Percentiles rank a stretch among this genome's conserved stretches.
Conservation (phyloP, 257 asterid genomes). For the Anisodus acutangulus region DNA sequence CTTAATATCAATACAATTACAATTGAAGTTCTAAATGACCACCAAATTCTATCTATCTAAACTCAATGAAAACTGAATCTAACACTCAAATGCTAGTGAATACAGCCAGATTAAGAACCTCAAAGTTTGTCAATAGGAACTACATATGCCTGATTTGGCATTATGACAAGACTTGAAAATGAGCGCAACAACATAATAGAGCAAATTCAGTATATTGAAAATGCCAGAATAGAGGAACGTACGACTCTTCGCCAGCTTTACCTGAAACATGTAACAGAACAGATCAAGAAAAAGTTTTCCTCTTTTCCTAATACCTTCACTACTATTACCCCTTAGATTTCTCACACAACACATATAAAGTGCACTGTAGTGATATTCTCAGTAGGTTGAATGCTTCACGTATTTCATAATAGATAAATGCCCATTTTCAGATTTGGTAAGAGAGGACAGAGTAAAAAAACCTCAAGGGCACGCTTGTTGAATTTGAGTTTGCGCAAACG, state of each 20-base stretch:
- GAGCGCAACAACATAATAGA: slow-evolving; percentile 4
- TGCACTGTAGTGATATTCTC: slow-evolving; percentile 8
- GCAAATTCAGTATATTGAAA: background rate
- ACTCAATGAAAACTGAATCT: background rate
- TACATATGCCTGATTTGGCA: background rate
- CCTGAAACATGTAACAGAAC: background rate
- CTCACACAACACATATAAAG: background rate
- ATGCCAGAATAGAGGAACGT: background rate
- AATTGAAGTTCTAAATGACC: background rate
- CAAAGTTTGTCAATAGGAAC: slow-evolving; percentile 1
- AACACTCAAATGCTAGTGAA: background rate
- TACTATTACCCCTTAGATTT: slow-evolving; percentile 13
- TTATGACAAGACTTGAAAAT: background rate
- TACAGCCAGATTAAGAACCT: slow-evolving; percentile 15
- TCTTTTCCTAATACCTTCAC: slow-evolving; percentile 6
- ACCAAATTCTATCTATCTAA: background rate
- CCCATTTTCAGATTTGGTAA: slow-evolving; percentile 7
- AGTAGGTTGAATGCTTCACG: background rate
- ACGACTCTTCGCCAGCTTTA: too few species aligned
- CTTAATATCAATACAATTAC: background rate
- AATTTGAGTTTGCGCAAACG: slow-evolving; percentile 76
- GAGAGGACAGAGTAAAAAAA: slow-evolving; percentile 21
- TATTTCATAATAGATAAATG: slow-evolving; percentile 12
- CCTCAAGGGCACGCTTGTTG: slow-evolving; percentile 81
- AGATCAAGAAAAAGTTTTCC: background rate